phyloP scores from a whole-genome alignment of 176 grass and related monocot species.

The Carex myosuroides region DNA sequence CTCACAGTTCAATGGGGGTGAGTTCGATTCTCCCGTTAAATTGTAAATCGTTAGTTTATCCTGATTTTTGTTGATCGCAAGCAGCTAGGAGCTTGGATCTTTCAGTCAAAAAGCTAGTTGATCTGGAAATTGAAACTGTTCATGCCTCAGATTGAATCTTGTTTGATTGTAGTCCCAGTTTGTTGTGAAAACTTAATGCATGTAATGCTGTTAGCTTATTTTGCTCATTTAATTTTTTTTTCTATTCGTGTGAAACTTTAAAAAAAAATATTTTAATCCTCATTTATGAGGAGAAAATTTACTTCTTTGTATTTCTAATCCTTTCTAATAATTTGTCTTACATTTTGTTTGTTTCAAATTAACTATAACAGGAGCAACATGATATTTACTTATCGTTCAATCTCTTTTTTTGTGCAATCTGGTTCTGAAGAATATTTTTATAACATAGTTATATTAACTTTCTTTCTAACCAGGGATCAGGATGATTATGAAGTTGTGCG shows the following conservation, averaged over 20 bases:
- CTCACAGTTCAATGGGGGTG: conserved; percentile 61
- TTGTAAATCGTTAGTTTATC: neutral
- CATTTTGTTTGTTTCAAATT: neutral
- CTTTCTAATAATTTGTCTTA: neutral
- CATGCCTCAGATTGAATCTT: neutral
- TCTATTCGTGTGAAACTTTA: neutral
- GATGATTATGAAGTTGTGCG: conserved; percentile 70
- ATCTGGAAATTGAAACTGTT: neutral
- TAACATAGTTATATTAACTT: conserved; percentile 13
- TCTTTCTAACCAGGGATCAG: conserved; percentile 44
- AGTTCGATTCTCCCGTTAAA: neutral
- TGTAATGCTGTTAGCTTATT: neutral
- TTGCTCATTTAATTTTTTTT: neutral
- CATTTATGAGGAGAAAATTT: neutral
- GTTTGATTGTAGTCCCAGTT: neutral
- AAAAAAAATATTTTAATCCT: neutral
- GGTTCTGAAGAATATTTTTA: neutral
- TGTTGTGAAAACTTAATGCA: neutral
- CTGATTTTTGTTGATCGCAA: neutral
- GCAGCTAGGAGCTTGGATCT: neutral
- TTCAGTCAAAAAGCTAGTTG: neutral
- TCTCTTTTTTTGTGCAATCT: neutral
- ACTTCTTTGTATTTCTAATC: neutral
- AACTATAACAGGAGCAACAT: neutral
- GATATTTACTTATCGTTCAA: neutral